A percentile compares a stretch with the other conserved stretches of the same genome.
These are phyloP conservation scores for Hanseniaspora mollemarum DNA, from an alignment of 805 yeast genomes.

Conservation along the genomic window DNA sequence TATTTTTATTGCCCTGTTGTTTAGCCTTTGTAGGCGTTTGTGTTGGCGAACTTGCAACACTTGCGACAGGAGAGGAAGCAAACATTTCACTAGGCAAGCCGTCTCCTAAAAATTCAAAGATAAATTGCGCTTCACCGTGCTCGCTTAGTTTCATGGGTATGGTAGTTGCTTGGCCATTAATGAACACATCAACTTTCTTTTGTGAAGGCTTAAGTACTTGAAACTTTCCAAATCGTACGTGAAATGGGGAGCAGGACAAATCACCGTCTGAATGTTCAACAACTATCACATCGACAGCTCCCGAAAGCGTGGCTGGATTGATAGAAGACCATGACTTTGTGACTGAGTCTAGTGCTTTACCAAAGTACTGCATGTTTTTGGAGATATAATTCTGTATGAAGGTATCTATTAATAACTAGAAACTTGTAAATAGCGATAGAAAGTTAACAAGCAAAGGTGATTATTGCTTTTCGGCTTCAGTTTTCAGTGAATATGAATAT, in stretches of 20 bases:
- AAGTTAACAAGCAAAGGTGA: too few species aligned
- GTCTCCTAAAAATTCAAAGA: constrained; percentile 59
- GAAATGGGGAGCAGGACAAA: constrained; percentile 87
- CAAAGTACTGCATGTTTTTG: constrained; percentile 78
- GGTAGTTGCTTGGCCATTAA: constrained; percentile 69
- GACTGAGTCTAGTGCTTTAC: constrained; percentile 86
- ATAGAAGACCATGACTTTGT: constrained; percentile 95
- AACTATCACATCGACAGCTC: constrained; percentile 94
- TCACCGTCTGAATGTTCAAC: constrained; percentile 75
- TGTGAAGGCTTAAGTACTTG: constrained; percentile 87
- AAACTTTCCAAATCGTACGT: constrained; percentile 89
- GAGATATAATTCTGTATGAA: too few species aligned
- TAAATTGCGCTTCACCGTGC: constrained; percentile 96
- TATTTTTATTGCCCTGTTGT: constrained; percentile 5
- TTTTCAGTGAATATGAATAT: too few species aligned
- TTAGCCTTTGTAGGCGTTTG: constrained; percentile 15
- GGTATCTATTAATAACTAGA: not conserved
- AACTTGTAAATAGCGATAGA: too few species aligned
- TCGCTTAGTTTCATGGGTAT: constrained; percentile 95
- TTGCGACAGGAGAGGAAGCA: constrained; percentile 68
- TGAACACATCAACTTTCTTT: constrained; percentile 79
- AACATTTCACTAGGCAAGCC: constrained; percentile 62
- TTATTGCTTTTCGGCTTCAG: too few species aligned
- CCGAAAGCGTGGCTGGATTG: constrained; percentile 90
- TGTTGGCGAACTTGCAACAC: constrained; percentile 54